These are phyloP conservation scores for Yamadazyma triangularis DNA, from an alignment of 1,139 yeast genomes.

Conservation along the genomic window DNA sequence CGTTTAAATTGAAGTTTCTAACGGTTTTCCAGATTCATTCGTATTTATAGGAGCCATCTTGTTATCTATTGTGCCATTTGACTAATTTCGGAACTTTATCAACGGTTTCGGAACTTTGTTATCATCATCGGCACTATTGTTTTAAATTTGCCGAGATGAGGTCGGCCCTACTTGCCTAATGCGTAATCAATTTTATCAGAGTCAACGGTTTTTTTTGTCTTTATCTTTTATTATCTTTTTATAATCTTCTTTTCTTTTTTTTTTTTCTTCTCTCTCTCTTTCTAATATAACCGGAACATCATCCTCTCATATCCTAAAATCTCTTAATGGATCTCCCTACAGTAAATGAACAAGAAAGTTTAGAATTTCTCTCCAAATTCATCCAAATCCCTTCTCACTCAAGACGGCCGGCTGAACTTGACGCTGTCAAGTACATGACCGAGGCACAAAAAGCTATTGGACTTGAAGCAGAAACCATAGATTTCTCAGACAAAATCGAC, in stretches of 20 bases:
- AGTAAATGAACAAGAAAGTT: slow-evolving; percentile 13
- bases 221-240: too few species aligned
- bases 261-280: too few species aligned
- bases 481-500: slow-evolving; percentile 16
- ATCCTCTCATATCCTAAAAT: neutral
- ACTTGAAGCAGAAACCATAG: slow-evolving; percentile 14
- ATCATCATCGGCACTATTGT: neutral
- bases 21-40: neutral
- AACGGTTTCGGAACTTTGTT: neutral
- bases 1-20: too few species aligned
- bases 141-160: neutral
- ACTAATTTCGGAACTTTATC: neutral
- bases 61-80: neutral
- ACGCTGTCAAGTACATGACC: slow-evolving; percentile 19
- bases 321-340: slow-evolving; percentile 10
- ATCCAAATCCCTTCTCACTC: slow-evolving; percentile 22
- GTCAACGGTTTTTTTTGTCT: too few species aligned
- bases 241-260: too few species aligned
- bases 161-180: too few species aligned
- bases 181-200: neutral
- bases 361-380: slow-evolving; percentile 18
- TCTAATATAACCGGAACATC: neutral
- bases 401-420: slow-evolving; percentile 16
- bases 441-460: slow-evolving; percentile 15
- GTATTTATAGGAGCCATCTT: neutral